Base-by-base conservation (phyloP, 2,329 filamentous ascomycete species). In the Neospermospora avenae region DNA sequence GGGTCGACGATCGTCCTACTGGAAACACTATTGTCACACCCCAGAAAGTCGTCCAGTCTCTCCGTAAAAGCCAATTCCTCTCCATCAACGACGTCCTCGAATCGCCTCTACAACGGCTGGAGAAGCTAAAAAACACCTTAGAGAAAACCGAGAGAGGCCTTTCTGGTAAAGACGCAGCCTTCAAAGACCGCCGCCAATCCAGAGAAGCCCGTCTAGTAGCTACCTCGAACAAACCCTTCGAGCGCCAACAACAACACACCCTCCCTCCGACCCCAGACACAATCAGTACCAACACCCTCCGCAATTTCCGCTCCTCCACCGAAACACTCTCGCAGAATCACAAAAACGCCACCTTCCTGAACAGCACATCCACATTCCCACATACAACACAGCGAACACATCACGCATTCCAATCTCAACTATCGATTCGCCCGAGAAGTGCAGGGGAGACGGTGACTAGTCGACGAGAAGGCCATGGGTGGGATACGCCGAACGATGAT, bases 21-120 rank as follows among this genome's bases (percentile, higher is more conserved):
- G 28, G 6, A 10, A 31, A 31, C 28, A 51, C 65, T 28, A 57
- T 55, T 14, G 53, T 28, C 6, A 65, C 57, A 2, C 54, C 61
- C 31, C 64, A 51, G 51, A 60, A 53, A 31, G 41, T 59, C 24
- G 41, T 59, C 1, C 55, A 61, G 16, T 44, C 31, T 35, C 35
- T 58, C n/a, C 60, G 61, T 24, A 63, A 67, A 46, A 66, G 70
- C 1, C 75, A 77, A 34, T 79, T 77, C 44, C 75, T 77, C 42
- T 79, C 80, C 0, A 76, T 82, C 53, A 77, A 77, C 11, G 75
- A 80, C 44, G 72, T 81, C 22, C 66, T 82, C 3, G 77, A 77
- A 8, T 82, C 81, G 2, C 82, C 82, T 0, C 71, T 82, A 1
- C 81, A 84, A 66, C 76, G 77, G 37, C 69, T 82, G 7, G 81